Evolutionary conservation across 148 eudicot genomes (phyloP).

Genomic region (Silene latifolia): DNA sequence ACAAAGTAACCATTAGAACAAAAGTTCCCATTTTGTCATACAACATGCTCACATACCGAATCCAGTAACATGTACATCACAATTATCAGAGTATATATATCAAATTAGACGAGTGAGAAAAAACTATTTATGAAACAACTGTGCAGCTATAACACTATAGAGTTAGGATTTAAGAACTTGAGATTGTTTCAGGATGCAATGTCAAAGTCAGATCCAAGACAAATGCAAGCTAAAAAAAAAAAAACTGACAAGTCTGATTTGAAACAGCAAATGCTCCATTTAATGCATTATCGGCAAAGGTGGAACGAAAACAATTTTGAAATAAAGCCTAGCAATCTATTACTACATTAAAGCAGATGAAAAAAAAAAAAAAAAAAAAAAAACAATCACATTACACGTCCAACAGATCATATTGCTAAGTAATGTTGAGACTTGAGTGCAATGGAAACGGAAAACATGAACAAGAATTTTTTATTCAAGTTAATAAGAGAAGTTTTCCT

Average conservation of each 20-base stretch:
- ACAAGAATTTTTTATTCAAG: neutral
- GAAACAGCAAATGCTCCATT: neutral
- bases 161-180: neutral
- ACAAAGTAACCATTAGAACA: neutral
- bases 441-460: neutral
- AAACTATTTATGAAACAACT: neutral
- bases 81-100: neutral
- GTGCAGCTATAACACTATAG: neutral
- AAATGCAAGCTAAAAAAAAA: neutral
- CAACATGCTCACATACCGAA: neutral
- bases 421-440: neutral
- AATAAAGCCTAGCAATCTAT: neutral
- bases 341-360: conserved; percentile 1
- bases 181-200: neutral
- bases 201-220: neutral
- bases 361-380: neutral
- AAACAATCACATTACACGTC: neutral
- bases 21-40: neutral
- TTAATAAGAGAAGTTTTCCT: neutral
- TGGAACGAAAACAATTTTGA: neutral
- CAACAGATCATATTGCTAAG: neutral
- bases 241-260: neutral
- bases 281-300: neutral
- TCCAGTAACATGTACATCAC: neutral
- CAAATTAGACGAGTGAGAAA: neutral